Evolutionary conservation across 768 basidiomycete species (phyloP).

Genomic region (Serendipita sp.): DNA sequence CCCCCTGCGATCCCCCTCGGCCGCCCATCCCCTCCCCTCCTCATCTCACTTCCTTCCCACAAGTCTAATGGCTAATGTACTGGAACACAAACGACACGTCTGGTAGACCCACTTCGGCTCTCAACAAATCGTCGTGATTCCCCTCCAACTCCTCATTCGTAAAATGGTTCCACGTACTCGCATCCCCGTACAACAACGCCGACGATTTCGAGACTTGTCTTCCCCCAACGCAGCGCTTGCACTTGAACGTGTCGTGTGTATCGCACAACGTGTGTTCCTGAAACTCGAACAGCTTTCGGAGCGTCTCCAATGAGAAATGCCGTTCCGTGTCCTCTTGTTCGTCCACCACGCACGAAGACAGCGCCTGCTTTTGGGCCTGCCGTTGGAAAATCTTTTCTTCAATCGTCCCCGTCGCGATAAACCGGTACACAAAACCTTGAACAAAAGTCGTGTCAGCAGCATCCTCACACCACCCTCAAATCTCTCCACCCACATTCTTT

Average conservation of each 20-base stretch:
- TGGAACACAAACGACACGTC: constrained; percentile 95
- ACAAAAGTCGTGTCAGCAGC: background rate
- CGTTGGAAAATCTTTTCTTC: constrained; percentile 99
- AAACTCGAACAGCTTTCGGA: constrained; percentile 82
- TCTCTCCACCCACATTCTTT: constrained; percentile 66
- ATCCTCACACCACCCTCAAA: background rate
- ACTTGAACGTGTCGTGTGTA: constrained; percentile 98
- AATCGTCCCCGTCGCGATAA: constrained; percentile 91
- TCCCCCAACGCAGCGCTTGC: constrained; percentile 76
- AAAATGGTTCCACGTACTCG: constrained; percentile 99
- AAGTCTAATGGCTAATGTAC: constrained; percentile 66
- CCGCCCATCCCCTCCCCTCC: background rate
- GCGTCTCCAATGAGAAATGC: constrained; percentile 79
- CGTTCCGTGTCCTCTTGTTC: constrained; percentile 91
- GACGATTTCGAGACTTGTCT: constrained; percentile 68
- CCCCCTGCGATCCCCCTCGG: background rate
- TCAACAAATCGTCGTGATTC: constrained; percentile 88
- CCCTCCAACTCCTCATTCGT: constrained; percentile 72
- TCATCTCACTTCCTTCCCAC: background rate
- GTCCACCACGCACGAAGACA: constrained; percentile 96
- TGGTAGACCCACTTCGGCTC: constrained; percentile 68
- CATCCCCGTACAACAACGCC: constrained; percentile 86
- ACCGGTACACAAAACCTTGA: constrained; percentile 91
- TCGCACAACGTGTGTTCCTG: constrained; percentile 76
- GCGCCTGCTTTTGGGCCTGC: constrained; percentile 87